Base-by-base conservation (phyloP, 2,329 filamentous ascomycete genomes). In the Ceratocystis huliohia region DNA sequence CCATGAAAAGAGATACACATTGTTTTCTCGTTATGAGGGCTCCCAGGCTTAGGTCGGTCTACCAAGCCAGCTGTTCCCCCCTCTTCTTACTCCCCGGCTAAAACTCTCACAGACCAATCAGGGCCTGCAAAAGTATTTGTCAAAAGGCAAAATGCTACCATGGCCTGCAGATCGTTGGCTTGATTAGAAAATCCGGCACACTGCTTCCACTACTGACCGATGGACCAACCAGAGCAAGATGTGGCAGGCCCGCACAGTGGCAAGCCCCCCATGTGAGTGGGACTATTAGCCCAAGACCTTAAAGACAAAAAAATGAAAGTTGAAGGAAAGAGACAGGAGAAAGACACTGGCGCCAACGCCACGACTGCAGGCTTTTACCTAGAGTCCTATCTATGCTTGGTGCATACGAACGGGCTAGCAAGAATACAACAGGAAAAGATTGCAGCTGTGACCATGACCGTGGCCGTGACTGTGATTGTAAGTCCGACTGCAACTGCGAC, bases 61-160 rank as follows among this genome's bases (percentile, higher is more conserved):
- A 20, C 45, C 17, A 20, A 50, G 46, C 46, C n/a, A 20, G 46
- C 46, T 20, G 46, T 22, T 25, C 46, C 46, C 45, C 17, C 45
- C 45, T 20, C 45, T 20, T 20, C 45, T 20, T 20, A 48, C 45
- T 20, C 45, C 45, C 45, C 45, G 17, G 20, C 45, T 20, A 6
- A 48, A 48, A 6, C 2, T n/a, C 45, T 20, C 45, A 8, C 17
- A 25, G 20, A 25, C 61, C 61, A 63, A 63, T 63, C 61, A 63
- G n/a, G 37, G 37, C 61, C 61, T 63, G 61, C 8, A 63, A 63
- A 46, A 63, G 37, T 45, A 63, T 63, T 63, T 63, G 61, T 63
- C 61, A 63, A 33, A 30, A 28, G 50, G 20, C 50, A 56, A 22
- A 56, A 56, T 56, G 25, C 50, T 28, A 56, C 50, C 50, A 56